Percentiles rank a stretch among this genome's conserved stretches.
These are phyloP conservation scores for Xylariaceae sp. DNA, from an alignment of 2,329 filamentous ascomycete genomes.

Conservation along the genomic window DNA sequence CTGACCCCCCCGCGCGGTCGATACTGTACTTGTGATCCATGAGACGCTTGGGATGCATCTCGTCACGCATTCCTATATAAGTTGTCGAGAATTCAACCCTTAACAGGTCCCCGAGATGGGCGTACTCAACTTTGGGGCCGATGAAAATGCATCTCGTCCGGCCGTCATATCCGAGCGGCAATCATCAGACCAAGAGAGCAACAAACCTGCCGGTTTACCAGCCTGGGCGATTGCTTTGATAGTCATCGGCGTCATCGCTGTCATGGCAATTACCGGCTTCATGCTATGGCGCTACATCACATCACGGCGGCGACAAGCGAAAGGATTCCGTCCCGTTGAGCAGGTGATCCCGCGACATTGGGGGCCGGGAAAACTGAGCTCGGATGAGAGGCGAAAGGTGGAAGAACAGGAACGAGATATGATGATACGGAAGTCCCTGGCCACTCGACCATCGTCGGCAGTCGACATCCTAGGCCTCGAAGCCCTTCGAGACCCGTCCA, in stretches of 20 bases:
- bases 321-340: slow-evolving; percentile 2
- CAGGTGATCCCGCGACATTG: slow-evolving; percentile 3
- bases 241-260: slow-evolving; percentile 22
- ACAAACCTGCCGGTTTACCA: neutral
- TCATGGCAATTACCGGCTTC: slow-evolving; percentile 20
- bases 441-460: slow-evolving; percentile 25
- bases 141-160: neutral
- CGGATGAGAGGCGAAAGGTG: slow-evolving; percentile 17
- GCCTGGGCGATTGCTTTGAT: slow-evolving; percentile 29
- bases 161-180: neutral
- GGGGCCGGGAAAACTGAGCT: slow-evolving; percentile 19
- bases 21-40: too few relatives aligned
- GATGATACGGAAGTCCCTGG: slow-evolving; percentile 33
- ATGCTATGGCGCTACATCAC: slow-evolving; percentile 20
- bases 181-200: neutral
- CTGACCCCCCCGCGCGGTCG: too few relatives aligned
- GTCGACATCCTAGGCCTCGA: slow-evolving; percentile 7
- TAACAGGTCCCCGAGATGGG: slow-evolving; percentile 8
- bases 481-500: slow-evolving; percentile 6
- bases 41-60: neutral
- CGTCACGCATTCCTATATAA: neutral
- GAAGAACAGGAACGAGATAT: slow-evolving; percentile 29
- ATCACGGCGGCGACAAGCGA: slow-evolving; percentile 14
- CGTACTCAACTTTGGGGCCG: slow-evolving; percentile 3
- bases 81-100: neutral